Conservation (phyloP, 2,329 filamentous ascomycete genomes). For the Talaromyces sp. region DNA sequence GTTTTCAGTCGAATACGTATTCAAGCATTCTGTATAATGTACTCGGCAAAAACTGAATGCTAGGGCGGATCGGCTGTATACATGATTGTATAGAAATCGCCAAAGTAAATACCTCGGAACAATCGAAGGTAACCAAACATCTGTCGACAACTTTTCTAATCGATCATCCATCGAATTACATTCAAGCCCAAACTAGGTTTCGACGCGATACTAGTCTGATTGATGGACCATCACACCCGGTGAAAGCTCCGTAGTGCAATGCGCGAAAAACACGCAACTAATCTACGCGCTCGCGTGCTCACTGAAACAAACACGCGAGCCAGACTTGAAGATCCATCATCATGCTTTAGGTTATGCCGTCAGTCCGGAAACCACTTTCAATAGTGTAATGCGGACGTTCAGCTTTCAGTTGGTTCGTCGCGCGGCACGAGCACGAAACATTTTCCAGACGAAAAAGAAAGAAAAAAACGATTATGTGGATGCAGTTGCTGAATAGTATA, state of each 20-base stretch:
- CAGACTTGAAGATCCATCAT: background rate
- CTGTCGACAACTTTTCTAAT: background rate
- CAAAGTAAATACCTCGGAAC: background rate
- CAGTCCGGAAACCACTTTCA: background rate
- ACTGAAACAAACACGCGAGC: slow-evolving; percentile 2
- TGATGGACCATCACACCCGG: background rate
- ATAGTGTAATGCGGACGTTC: background rate
- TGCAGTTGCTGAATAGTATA: background rate
- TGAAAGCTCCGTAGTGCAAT: background rate
- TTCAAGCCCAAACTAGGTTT: background rate
- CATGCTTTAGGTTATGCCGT: background rate
- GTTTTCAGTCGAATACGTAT: background rate
- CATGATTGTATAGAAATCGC: background rate
- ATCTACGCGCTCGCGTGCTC: slow-evolving; percentile 2
- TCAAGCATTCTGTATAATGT: background rate
- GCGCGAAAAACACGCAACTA: background rate
- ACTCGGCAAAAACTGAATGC: background rate
- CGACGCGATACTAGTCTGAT: background rate
- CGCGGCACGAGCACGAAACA: background rate
- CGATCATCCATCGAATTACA: background rate
- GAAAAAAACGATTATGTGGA: background rate
- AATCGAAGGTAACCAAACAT: background rate
- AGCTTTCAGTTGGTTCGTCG: background rate
- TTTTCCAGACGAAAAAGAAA: background rate
- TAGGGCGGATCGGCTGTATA: background rate